phyloP scores from a whole-genome alignment of 805 yeast species.

The Candida koratica region DNA sequence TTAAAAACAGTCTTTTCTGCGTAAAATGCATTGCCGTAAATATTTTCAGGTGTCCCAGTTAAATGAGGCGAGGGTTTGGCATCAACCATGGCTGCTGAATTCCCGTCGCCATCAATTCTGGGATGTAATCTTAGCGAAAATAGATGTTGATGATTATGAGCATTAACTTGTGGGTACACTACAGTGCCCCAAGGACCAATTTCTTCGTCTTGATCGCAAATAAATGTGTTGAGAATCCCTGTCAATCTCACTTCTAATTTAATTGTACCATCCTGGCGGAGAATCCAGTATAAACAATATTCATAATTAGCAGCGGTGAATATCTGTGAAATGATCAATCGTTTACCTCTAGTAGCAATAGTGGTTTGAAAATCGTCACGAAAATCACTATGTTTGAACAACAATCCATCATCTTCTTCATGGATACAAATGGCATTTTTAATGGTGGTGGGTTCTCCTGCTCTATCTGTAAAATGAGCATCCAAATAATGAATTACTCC shows the following conservation, averaged over 20 bases:
- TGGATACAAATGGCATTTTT: constrained; percentile 81
- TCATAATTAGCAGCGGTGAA: constrained; percentile 87
- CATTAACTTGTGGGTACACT: constrained; percentile 76
- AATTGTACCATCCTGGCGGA: constrained; percentile 81
- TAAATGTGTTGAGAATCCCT: constrained; percentile 75
- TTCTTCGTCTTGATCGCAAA: constrained; percentile 60
- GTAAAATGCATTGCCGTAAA: constrained; percentile 74
- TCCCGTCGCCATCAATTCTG: constrained; percentile 74
- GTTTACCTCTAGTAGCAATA: constrained; percentile 71
- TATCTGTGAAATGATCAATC: constrained; percentile 70
- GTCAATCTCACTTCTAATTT: constrained; percentile 75
- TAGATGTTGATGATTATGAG: constrained; percentile 84
- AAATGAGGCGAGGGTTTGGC: constrained; percentile 57
- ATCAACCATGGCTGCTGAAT: constrained; percentile 67
- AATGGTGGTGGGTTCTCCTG: constrained; percentile 66
- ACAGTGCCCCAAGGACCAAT: constrained; percentile 75
- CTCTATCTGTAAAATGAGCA: constrained; percentile 66
- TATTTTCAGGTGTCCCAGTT: constrained; percentile 63
- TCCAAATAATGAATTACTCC: constrained; percentile 82
- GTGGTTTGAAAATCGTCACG: constrained; percentile 75
- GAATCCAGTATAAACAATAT: constrained; percentile 78
- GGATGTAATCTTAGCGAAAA: constrained; percentile 77
- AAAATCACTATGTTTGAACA: constrained; percentile 80
- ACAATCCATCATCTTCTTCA: constrained; percentile 79
- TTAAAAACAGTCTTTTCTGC: constrained; percentile 63